These are phyloP conservation scores for Acephala macrosclerotiorum DNA, from an alignment of 2,329 filamentous ascomycete genomes.

Conservation along the genomic window DNA sequence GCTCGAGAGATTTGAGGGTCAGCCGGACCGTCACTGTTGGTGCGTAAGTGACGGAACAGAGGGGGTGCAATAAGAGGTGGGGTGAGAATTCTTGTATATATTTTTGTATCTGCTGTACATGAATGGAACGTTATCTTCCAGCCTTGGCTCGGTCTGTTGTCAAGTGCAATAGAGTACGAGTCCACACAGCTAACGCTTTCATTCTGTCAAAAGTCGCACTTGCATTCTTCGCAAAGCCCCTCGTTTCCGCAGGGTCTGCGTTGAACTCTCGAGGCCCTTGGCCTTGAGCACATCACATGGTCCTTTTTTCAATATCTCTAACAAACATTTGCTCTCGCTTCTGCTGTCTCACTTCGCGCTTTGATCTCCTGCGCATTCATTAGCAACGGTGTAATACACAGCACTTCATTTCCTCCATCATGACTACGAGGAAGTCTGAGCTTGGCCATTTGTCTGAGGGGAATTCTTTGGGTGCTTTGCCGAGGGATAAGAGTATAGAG, in stretches of 20 bases:
- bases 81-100: not conserved
- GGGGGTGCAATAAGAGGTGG: not conserved
- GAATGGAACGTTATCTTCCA: not conserved
- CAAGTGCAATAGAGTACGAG: too few species aligned
- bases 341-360: too few species aligned
- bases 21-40: slow-evolving; percentile 11
- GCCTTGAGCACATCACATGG: too few species aligned
- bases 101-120: not conserved
- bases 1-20: slow-evolving; percentile 34
- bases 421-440: slow-evolving; percentile 24
- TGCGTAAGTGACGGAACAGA: not conserved
- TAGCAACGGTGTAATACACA: slow-evolving; percentile 28
- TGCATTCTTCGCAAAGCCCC: too few species aligned
- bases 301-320: too few species aligned
- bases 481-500: not conserved
- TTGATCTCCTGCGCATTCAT: slow-evolving; percentile 11
- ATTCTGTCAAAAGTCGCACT: too few species aligned
- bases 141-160: not conserved
- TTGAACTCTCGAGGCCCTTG: too few species aligned
- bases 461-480: slow-evolving; percentile 15
- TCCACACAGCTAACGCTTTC: too few species aligned
- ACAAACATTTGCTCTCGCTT: too few species aligned
- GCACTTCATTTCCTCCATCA: slow-evolving; percentile 31
- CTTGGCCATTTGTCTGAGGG: slow-evolving; percentile 17
- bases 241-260: too few species aligned